phyloP scores from a whole-genome alignment of 2,329 filamentous ascomycete genomes.

The Ceratocystis albifundus region DNA sequence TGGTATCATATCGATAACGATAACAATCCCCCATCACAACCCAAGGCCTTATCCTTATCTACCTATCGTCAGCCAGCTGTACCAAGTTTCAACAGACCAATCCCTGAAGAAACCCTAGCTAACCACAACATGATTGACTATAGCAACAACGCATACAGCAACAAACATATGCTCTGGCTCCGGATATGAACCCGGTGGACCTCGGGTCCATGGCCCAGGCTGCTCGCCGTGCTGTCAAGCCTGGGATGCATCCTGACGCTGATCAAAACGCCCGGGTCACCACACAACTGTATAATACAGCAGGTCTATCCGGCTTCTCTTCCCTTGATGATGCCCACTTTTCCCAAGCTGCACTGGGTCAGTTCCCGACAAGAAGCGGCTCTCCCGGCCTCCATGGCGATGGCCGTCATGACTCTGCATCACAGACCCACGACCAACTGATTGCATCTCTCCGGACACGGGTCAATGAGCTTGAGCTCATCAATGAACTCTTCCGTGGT shows the following conservation, averaged over 20 bases:
- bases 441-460: constrained; percentile 80
- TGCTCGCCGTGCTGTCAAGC: constrained; percentile 19
- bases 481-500: constrained; percentile 71
- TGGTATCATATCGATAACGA: constrained; percentile 18
- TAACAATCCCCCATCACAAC: constrained; percentile 9
- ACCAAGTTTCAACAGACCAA: neutral
- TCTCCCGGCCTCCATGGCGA: constrained; percentile 44
- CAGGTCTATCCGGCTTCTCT: constrained; percentile 63
- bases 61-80: neutral
- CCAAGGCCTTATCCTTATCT: constrained; percentile 11
- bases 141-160: constrained; percentile 22
- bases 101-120: neutral
- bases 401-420: constrained; percentile 51
- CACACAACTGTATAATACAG: constrained; percentile 50
- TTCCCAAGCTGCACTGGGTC: constrained; percentile 41
- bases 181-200: constrained; percentile 21
- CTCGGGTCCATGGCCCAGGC: constrained; percentile 20
- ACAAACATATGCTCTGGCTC: constrained; percentile 19
- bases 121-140: constrained; percentile 1
- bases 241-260: constrained; percentile 10
- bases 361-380: constrained; percentile 44
- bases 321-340: constrained; percentile 62
- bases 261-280: constrained; percentile 15
- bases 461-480: constrained; percentile 88
- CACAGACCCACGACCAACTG: constrained; percentile 70